Base-by-base conservation (phyloP, 148 eudicot species). In the Nepenthes mirabilis region DNA sequence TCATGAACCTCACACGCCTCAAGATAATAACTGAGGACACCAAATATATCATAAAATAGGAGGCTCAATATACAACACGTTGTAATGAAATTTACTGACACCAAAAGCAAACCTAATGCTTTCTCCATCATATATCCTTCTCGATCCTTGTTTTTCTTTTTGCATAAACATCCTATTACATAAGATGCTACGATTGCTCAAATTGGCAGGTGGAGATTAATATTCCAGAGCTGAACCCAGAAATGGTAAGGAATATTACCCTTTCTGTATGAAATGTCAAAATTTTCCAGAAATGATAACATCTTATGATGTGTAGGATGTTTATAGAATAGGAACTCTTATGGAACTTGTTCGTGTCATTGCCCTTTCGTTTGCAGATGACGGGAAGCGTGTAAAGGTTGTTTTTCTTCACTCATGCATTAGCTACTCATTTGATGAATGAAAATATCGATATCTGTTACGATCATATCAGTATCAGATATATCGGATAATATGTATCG, bases 251-350 rank as follows among this genome's bases (percentile, higher is more conserved):
- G 34, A 56, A 57, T 2, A 9, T 10, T 58, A 6, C 14, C 37
- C 48, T 23, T 34, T 58, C n/a, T 33, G 35, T 9, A 9, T 34
- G 6, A 49, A 49, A 49, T 55, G 36, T 23, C 35, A 33, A 9
- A 6, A 55, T 8, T 55, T 34, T 55, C 36, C 58, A 23, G 34
- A 13, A 2, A 32, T 32, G 10, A 75, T 52, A 51, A 14, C 73
- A 45, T 73, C 61, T 77, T 70, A 57, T 73, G 56, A 67, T 71
- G 60, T 61, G 58, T 88, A 93, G 99, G 99, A 93, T 77, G 99
- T 93, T 62, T 93, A 93, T 77, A 84, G 99, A 71, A 93, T 93
- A 67, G 99, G 99, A 81, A 86, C 99, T 55, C 73, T 93, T 43
- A 80, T 93, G 96, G 99, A 93, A 74, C 91, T 89, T 59, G 79